These are phyloP conservation scores for Harrya chromipes DNA, from an alignment of 768 basidiomycete species.

Conservation along the genomic window DNA sequence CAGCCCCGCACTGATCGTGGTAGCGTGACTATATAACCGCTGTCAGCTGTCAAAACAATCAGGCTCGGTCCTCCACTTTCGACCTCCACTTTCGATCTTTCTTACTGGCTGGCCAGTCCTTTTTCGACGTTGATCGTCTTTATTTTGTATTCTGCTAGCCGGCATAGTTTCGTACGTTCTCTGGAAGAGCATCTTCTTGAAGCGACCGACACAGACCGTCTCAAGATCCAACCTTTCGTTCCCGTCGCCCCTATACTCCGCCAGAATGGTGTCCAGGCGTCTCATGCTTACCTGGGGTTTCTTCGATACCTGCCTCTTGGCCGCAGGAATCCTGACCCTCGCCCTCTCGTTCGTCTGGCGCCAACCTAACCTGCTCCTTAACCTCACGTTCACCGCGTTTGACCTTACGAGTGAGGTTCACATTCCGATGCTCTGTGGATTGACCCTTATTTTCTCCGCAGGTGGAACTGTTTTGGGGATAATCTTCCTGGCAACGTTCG, in stretches of 20 bases:
- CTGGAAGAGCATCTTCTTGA: constrained; percentile 43
- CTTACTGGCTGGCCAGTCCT: constrained; percentile 42
- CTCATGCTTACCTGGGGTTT: constrained; percentile 71
- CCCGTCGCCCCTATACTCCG: not conserved
- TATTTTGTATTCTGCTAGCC: constrained; percentile 36
- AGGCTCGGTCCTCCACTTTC: not conserved
- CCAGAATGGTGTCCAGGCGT: constrained; percentile 65
- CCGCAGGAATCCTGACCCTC: constrained; percentile 63
- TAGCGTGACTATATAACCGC: constrained; percentile 11
- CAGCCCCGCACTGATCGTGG: not conserved
- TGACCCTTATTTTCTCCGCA: constrained; percentile 27
- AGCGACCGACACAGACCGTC: constrained; percentile 13
- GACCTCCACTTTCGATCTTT: constrained; percentile 5
- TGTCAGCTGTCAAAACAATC: not conserved
- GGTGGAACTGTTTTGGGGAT: constrained; percentile 73
- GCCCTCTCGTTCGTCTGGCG: constrained; percentile 72
- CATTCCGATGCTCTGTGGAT: not conserved
- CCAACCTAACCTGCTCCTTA: constrained; percentile 63
- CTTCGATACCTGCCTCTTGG: constrained; percentile 67
- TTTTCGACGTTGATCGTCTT: constrained; percentile 71
- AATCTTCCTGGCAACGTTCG: constrained; percentile 60
- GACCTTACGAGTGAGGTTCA: constrained; percentile 57
- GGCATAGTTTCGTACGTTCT: constrained; percentile 48
- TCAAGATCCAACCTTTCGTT: constrained; percentile 9
- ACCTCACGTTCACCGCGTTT: constrained; percentile 58